Evolutionary conservation across 768 basidiomycete genomes (phyloP).

Genomic region (Lentinula edodes): DNA sequence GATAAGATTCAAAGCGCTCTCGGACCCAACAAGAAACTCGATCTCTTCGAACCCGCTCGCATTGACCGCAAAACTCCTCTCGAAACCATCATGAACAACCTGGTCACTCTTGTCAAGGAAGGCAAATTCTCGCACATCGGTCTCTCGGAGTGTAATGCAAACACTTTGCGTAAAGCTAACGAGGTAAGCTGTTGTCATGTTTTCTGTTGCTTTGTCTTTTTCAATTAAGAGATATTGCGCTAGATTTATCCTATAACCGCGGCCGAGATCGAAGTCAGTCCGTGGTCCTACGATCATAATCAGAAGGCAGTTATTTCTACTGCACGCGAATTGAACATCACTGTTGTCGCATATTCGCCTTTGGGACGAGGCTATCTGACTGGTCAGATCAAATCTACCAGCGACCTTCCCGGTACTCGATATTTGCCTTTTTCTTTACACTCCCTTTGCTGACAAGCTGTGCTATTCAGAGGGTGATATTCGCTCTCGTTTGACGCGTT

Average conservation of each 20-base stretch:
- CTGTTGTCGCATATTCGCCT: slow-evolving; percentile 33
- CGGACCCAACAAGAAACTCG: slow-evolving; percentile 44
- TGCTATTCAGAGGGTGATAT: slow-evolving; percentile 30
- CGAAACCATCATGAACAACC: slow-evolving; percentile 35
- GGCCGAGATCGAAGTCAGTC: slow-evolving; percentile 29
- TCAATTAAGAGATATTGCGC: slow-evolving; percentile 20
- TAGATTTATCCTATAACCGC: slow-evolving; percentile 27
- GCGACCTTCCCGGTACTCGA: slow-evolving; percentile 27
- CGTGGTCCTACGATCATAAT: slow-evolving; percentile 23
- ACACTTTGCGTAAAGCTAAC: slow-evolving; percentile 36
- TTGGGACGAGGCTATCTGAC: slow-evolving; percentile 34
- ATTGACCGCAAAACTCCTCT: slow-evolving; percentile 34
- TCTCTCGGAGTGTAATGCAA: slow-evolving; percentile 26
- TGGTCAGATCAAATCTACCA: slow-evolving; percentile 33
- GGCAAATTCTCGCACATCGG: slow-evolving; percentile 31
- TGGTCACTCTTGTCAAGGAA: slow-evolving; percentile 34
- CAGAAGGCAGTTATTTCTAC: slow-evolving; percentile 24
- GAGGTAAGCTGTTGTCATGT: slow-evolving; percentile 17
- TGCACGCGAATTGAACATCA: slow-evolving; percentile 28
- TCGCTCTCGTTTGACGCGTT: slow-evolving; percentile 32
- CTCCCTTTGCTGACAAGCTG: neutral
- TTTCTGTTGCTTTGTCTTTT: slow-evolving; percentile 20
- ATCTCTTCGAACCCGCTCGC: slow-evolving; percentile 50
- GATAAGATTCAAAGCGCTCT: slow-evolving; percentile 35
- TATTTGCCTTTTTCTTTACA: neutral